Evolutionary conservation across 768 basidiomycete species (phyloP).

Genomic region (Boletus sensibilis): DNA sequence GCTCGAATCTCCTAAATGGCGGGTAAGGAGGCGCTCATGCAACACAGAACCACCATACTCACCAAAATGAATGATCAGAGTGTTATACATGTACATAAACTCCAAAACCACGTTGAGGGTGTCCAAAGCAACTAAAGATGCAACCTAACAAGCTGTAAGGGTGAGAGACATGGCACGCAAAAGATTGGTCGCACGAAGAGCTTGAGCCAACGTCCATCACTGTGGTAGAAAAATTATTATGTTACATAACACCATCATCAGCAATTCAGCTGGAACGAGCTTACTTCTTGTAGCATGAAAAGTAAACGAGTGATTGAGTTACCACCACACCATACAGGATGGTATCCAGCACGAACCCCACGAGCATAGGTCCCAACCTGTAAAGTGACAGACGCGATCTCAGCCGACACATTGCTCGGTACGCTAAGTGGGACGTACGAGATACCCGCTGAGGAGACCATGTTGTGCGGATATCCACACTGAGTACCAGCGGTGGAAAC

Average conservation of each 20-base stretch:
- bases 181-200: conserved; percentile 20
- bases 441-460: conserved; percentile 23
- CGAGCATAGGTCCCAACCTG: conserved; percentile 37
- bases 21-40: background rate
- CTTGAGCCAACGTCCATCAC: conserved; percentile 23
- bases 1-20: conserved; percentile 13
- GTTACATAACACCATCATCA: background rate
- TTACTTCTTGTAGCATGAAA: conserved; percentile 28
- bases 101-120: conserved; percentile 27
- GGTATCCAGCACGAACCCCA: conserved; percentile 36
- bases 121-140: conserved; percentile 21
- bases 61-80: conserved; percentile 29
- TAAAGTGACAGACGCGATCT: background rate
- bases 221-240: background rate
- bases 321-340: conserved; percentile 37
- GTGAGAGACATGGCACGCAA: background rate
- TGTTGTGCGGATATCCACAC: conserved; percentile 12
- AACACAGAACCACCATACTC: background rate
- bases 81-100: conserved; percentile 26
- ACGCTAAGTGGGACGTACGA: conserved; percentile 15
- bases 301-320: conserved; percentile 35
- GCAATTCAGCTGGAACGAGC: background rate
- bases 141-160: conserved; percentile 15
- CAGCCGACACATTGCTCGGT: background rate
- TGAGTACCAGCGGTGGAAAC: conserved; percentile 1